Percentiles rank a stretch among this genome's conserved stretches.
phyloP scores from a whole-genome alignment of 2,329 filamentous ascomycete genomes.

The Fusarium papillatum region DNA sequence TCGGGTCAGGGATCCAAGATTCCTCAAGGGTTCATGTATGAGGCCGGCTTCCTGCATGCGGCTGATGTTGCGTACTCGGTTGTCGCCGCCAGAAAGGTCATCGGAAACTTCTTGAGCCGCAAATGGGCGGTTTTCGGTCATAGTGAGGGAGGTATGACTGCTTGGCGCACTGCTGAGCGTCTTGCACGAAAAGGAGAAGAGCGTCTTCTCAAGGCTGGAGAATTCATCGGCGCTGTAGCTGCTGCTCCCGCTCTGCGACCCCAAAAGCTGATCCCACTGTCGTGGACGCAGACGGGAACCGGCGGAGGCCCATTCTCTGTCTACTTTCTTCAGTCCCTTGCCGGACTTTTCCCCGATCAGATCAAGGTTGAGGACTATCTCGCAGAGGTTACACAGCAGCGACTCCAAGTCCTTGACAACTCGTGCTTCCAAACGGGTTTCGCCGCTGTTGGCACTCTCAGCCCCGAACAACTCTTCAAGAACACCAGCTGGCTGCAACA shows the following conservation, averaged over 20 bases:
- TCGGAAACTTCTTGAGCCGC: slow-evolving; percentile 18
- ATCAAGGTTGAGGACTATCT: slow-evolving; percentile 12
- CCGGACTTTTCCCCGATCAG: neutral
- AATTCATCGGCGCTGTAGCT: neutral
- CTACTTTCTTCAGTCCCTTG: slow-evolving; percentile 6
- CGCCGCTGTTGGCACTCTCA: neutral
- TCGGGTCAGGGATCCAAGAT: slow-evolving; percentile 28
- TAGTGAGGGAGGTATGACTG: slow-evolving; percentile 42
- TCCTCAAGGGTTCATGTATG: slow-evolving; percentile 36
- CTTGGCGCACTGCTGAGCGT: slow-evolving; percentile 41
- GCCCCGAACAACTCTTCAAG: slow-evolving; percentile 1
- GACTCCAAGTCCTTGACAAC: neutral
- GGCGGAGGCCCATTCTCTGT: slow-evolving; percentile 8
- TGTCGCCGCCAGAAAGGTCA: slow-evolving; percentile 26
- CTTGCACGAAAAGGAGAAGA: slow-evolving; percentile 18
- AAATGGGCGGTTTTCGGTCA: slow-evolving; percentile 42
- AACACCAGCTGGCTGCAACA: slow-evolving; percentile 9
- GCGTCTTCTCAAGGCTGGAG: neutral
- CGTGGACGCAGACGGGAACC: neutral
- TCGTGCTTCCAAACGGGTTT: slow-evolving; percentile 6
- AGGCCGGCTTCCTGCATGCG: slow-evolving; percentile 33
- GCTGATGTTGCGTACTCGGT: slow-evolving; percentile 31
- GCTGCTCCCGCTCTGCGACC: slow-evolving; percentile 7
- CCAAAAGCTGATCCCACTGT: neutral
- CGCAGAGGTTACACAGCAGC: neutral